Conservation (phyloP, 352 stramenopile species). For the Peronospora belbahrii region DNA sequence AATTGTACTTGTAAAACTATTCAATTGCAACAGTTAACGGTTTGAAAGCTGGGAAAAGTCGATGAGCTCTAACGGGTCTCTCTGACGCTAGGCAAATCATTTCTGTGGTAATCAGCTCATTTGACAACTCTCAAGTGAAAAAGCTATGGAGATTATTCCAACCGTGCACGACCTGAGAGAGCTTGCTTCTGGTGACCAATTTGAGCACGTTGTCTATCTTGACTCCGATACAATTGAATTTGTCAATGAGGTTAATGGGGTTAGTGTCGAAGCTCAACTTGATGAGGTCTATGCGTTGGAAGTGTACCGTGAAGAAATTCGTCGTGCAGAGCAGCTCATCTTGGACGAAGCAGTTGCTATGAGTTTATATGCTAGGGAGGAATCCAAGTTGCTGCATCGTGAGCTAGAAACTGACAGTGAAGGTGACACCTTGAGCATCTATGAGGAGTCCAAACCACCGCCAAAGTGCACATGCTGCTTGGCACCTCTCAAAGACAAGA, state of each 20-base stretch:
- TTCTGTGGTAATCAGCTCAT: not conserved
- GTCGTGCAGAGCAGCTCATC: conserved; percentile 22
- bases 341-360: conserved; percentile 37
- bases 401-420: conserved; percentile 10
- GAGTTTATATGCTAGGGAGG: conserved; percentile 39
- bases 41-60: not conserved
- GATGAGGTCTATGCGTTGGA: conserved; percentile 30
- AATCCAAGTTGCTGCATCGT: conserved; percentile 25
- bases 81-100: not conserved
- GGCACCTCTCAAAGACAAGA: conserved; percentile 7
- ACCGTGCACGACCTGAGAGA: conserved; percentile 9
- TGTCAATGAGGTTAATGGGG: conserved; percentile 17
- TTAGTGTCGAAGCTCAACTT: conserved; percentile 10
- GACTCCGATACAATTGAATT: conserved; percentile 11
- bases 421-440: conserved; percentile 9
- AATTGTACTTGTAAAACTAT: not conserved
- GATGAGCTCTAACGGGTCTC: not conserved
- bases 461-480: conserved; percentile 38
- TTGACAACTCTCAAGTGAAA: not conserved
- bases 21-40: conserved; percentile 2
- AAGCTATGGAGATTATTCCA: conserved; percentile 20
- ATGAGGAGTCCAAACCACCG: conserved; percentile 30
- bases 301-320: conserved; percentile 34
- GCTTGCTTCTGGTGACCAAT: conserved; percentile 7
- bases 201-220: conserved; percentile 8